phyloP scores from a whole-genome alignment of 768 basidiomycete species.

The Pleurotus citrinopileatus region DNA sequence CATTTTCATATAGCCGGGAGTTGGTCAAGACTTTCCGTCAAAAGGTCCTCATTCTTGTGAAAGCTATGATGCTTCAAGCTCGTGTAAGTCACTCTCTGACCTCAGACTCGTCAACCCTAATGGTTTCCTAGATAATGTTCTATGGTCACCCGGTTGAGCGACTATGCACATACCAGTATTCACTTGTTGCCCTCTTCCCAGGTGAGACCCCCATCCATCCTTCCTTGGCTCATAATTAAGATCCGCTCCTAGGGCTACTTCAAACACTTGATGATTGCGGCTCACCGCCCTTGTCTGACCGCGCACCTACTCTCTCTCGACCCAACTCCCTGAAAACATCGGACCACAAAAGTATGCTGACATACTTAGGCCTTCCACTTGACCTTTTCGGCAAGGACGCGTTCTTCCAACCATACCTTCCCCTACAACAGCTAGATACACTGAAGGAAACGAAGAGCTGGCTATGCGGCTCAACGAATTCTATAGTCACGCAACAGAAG shows the following conservation, averaged over 20 bases:
- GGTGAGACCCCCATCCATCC: slow-evolving; percentile 40
- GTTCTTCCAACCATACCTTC: slow-evolving; percentile 97
- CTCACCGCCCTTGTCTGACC: slow-evolving; percentile 74
- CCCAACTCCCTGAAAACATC: slow-evolving; percentile 85
- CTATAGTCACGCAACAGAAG: slow-evolving; percentile 90
- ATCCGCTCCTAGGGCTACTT: slow-evolving; percentile 58
- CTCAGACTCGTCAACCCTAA: slow-evolving; percentile 1
- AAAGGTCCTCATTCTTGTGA: slow-evolving; percentile 88
- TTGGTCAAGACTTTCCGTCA: slow-evolving; percentile 93
- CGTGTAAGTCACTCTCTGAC: slow-evolving; percentile 47
- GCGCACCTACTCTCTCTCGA: slow-evolving; percentile 51
- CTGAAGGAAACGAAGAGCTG: slow-evolving; percentile 77
- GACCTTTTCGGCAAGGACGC: slow-evolving; percentile 94
- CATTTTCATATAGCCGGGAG: slow-evolving; percentile 60
- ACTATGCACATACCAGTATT: slow-evolving; percentile 96
- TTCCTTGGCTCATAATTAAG: not conserved
- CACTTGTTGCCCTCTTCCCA: slow-evolving; percentile 89
- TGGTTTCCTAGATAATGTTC: slow-evolving; percentile 77
- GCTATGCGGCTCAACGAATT: slow-evolving; percentile 94
- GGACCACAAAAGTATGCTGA: slow-evolving; percentile 86
- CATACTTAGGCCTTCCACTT: slow-evolving; percentile 91
- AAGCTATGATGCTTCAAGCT: slow-evolving; percentile 92
- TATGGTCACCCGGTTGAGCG: slow-evolving; percentile 95
- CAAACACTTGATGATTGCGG: slow-evolving; percentile 91
- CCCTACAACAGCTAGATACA: slow-evolving; percentile 92